These are phyloP conservation scores for Lipomyces japonicus DNA, from an alignment of 805 yeast genomes.

Conservation along the genomic window DNA sequence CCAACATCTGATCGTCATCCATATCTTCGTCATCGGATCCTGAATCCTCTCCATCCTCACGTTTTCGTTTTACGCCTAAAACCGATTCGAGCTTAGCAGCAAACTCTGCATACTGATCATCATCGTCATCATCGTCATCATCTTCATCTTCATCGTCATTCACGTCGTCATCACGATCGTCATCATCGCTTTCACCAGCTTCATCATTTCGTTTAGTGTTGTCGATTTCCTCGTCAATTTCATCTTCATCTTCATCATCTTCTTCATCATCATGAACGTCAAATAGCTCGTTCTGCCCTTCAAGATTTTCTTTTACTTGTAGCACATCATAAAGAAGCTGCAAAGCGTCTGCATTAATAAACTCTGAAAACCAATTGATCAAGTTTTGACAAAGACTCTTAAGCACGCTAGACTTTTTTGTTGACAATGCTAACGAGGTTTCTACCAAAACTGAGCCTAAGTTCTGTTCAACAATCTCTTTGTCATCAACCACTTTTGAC, in stretches of 20 bases:
- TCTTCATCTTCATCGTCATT: constrained; percentile 10
- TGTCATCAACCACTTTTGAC: not conserved
- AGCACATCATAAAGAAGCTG: constrained; percentile 13
- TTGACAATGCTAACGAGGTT: constrained; percentile 9
- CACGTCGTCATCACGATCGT: constrained; percentile 13
- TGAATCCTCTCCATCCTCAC: constrained; percentile 5
- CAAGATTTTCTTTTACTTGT: constrained; percentile 11
- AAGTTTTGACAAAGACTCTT: constrained; percentile 9
- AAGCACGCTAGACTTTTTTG: constrained; percentile 10
- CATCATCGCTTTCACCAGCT: constrained; percentile 2
- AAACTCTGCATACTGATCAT: constrained; percentile 6
- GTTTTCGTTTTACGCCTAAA: constrained; percentile 12
- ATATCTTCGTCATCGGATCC: constrained; percentile 16
- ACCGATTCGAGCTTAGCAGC: constrained; percentile 18
- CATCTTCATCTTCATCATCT: constrained; percentile 15
- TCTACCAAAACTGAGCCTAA: constrained; percentile 10
- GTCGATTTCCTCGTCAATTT: constrained; percentile 10
- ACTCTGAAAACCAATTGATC: constrained; percentile 7
- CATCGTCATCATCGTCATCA: constrained; percentile 1
- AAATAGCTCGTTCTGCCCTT: constrained; percentile 21
- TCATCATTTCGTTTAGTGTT: constrained; percentile 2
- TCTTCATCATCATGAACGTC: constrained; percentile 13
- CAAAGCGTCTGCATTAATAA: constrained; percentile 9
- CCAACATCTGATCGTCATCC: constrained; percentile 28
- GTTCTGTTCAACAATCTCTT: not conserved